Evolutionary conservation across 2,329 filamentous ascomycete genomes (phyloP).

Genomic region (Botrytis byssoidea): DNA sequence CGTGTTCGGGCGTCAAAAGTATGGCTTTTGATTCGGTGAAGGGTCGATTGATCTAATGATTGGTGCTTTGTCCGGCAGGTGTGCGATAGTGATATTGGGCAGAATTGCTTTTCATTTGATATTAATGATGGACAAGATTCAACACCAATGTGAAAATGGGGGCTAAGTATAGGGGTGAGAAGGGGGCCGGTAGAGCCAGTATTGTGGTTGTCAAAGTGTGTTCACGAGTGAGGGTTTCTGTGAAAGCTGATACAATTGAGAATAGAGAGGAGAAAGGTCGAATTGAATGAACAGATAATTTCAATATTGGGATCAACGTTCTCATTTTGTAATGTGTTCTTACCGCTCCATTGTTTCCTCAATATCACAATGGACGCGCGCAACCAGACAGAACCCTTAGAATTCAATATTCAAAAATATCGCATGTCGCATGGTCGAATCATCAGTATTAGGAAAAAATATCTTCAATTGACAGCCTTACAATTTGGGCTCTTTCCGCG

Average conservation of each 20-base stretch:
- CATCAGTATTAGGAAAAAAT: background rate
- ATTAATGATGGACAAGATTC: background rate
- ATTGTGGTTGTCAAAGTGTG: background rate
- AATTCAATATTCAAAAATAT: background rate
- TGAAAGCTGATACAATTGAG: conserved; percentile 7
- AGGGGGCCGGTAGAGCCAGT: background rate
- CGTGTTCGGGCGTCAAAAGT: conserved; percentile 20
- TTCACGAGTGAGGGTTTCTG: background rate
- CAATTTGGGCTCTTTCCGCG: conserved; percentile 30
- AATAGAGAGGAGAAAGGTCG: background rate
- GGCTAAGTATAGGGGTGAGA: conserved; percentile 7
- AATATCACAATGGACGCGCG: conserved; percentile 10
- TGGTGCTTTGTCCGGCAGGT: conserved; percentile 11
- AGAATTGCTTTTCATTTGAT: conserved; percentile 13
- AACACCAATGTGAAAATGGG: conserved; percentile 11
- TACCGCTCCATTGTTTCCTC: background rate
- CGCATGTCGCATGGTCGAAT: conserved; percentile 12
- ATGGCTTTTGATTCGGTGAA: conserved; percentile 15
- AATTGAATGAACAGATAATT: background rate
- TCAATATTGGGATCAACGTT: background rate
- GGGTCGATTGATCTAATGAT: conserved; percentile 5
- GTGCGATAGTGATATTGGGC: conserved; percentile 9
- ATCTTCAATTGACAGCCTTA: conserved; percentile 22
- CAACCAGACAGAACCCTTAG: background rate
- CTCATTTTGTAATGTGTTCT: conserved; percentile 12